phyloP scores from a whole-genome alignment of 2,329 filamentous ascomycete genomes.

The Sporothrix mexicana region DNA sequence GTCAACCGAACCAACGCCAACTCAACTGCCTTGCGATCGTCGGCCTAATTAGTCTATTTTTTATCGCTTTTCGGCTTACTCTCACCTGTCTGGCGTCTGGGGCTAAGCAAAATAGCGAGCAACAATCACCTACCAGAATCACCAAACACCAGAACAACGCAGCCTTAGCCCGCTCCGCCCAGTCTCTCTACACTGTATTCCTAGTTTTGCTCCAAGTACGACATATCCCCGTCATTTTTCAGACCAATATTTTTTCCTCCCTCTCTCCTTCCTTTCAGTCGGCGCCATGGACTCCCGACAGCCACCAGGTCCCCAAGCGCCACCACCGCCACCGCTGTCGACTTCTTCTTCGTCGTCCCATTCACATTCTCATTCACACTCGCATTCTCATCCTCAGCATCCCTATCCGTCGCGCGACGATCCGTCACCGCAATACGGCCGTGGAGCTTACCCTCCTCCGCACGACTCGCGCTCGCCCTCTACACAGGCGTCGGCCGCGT shows the following conservation, averaged over 20 bases:
- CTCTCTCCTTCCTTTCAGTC: not conserved
- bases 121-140: not conserved
- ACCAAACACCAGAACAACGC: no score
- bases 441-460: slow-evolving; percentile 41
- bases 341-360: slow-evolving; percentile 27
- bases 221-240: no score
- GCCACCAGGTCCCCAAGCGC: slow-evolving; percentile 40
- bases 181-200: no score
- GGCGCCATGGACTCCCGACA: slow-evolving; percentile 48
- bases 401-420: slow-evolving; percentile 45
- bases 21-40: not conserved
- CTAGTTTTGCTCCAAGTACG: no score
- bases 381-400: slow-evolving; percentile 37
- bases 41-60: not conserved
- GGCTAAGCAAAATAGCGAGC: slow-evolving; percentile 20
- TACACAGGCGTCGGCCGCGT: slow-evolving; percentile 39
- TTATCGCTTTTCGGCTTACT: not conserved
- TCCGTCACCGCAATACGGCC: slow-evolving; percentile 44
- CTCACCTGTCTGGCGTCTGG: no score
- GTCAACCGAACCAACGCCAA: not conserved
- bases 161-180: no score
- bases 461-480: slow-evolving; percentile 39
- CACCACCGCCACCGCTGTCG: slow-evolving; percentile 33
- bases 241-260: no score
- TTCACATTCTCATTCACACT: not conserved